Percentiles rank a stretch among this genome's conserved stretches.
phyloP scores from a whole-genome alignment of 2,329 filamentous ascomycete species.

The Fusarium nematophilum region DNA sequence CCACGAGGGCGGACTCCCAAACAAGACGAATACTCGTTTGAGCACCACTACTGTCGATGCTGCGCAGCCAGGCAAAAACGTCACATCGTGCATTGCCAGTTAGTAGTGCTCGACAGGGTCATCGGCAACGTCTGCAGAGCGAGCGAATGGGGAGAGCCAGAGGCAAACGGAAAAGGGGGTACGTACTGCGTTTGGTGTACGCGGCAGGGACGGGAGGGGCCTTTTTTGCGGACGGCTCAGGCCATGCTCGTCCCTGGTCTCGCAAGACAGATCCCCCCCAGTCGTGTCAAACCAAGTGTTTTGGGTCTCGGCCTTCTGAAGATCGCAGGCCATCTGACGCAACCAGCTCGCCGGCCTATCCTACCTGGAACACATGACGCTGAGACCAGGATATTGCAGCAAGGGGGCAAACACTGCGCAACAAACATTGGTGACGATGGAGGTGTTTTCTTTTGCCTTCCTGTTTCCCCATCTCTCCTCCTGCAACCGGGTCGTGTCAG shows the following conservation, averaged over 20 bases:
- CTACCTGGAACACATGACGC: constrained; percentile 13
- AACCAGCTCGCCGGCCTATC: constrained; percentile 16
- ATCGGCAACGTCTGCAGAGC: constrained; percentile 14
- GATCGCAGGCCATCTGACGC: constrained; percentile 27
- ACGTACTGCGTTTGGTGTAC: constrained; percentile 27
- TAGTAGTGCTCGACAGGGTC: constrained; percentile 23
- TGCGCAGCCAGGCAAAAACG: constrained; percentile 32
- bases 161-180: constrained; percentile 19
- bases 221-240: constrained; percentile 46
- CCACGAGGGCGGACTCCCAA: constrained; percentile 5
- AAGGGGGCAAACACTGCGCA: background rate
- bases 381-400: background rate
- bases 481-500: background rate
- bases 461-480: constrained; percentile 8
- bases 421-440: constrained; percentile 1
- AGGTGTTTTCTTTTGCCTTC: constrained; percentile 1
- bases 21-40: constrained; percentile 17
- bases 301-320: constrained; percentile 12
- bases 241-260: constrained; percentile 35
- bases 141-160: constrained; percentile 21
- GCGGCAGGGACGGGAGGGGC: constrained; percentile 51
- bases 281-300: constrained; percentile 17
- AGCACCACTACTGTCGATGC: constrained; percentile 21
- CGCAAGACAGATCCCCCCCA: constrained; percentile 15
- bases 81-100: constrained; percentile 37